These are phyloP conservation scores for Ploettnerulaceae sp. DNA, from an alignment of 2,329 filamentous ascomycete genomes.

Conservation along the genomic window DNA sequence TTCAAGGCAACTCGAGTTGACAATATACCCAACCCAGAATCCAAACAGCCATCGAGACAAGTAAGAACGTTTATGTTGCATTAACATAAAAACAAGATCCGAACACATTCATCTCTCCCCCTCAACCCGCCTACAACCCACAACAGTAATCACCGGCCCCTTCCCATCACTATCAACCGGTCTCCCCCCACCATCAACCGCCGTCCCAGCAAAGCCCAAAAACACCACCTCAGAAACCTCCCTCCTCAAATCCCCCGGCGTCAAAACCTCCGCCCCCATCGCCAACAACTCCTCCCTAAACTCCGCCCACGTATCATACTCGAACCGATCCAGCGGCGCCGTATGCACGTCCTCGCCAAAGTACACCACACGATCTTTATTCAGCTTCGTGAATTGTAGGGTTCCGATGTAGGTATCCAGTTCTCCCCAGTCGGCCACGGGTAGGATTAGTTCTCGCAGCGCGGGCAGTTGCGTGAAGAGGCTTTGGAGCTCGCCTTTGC, in stretches of 20 bases:
- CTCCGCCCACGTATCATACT: constrained; percentile 3
- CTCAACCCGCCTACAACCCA: constrained; percentile 4
- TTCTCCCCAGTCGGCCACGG: constrained; percentile 6
- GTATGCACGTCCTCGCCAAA: background rate
- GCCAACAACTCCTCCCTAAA: background rate
- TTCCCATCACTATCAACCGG: background rate
- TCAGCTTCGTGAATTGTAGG: constrained; percentile 7
- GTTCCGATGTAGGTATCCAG: constrained; percentile 4
- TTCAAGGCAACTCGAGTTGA: no score
- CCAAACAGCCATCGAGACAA: no score
- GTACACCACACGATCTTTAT: constrained; percentile 5
- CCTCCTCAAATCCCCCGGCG: background rate
- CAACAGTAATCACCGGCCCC: constrained; percentile 3
- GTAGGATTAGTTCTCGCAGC: constrained; percentile 1
- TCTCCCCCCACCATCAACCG: background rate
- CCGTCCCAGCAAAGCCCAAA: background rate
- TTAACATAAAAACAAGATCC: no score
- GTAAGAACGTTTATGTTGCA: no score
- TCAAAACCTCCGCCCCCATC: background rate
- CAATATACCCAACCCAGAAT: no score
- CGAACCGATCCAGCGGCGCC: constrained; percentile 1
- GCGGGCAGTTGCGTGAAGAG: background rate
- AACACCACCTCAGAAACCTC: background rate
- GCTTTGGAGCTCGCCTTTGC: constrained; percentile 1
- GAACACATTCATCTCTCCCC: background rate